Evolutionary conservation across 805 yeast genomes (phyloP).

Genomic region (Sungouiozyma ichnusensis): DNA sequence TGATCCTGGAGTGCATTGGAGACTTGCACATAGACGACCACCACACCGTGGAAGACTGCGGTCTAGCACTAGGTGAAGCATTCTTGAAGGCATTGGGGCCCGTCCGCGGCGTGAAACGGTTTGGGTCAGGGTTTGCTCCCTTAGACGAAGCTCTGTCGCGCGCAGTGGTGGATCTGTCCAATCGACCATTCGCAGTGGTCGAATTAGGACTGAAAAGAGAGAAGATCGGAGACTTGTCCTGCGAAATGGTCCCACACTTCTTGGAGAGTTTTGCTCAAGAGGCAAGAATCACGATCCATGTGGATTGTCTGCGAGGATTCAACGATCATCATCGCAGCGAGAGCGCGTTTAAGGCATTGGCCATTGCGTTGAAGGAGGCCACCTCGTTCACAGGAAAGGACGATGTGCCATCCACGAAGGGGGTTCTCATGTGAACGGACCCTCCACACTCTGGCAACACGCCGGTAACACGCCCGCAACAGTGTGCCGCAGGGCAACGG

Average conservation of each 20-base stretch:
- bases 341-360: slow-evolving; percentile 92
- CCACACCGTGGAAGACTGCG: slow-evolving; percentile 93
- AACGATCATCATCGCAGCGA: slow-evolving; percentile 97
- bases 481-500: too few relatives aligned
- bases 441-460: not conserved
- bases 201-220: slow-evolving; percentile 88
- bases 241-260: slow-evolving; percentile 98
- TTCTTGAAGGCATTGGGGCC: slow-evolving; percentile 85
- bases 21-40: slow-evolving; percentile 96
- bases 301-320: slow-evolving; percentile 85
- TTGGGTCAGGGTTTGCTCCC: slow-evolving; percentile 91
- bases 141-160: slow-evolving; percentile 91
- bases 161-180: slow-evolving; percentile 92
- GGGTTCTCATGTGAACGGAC: slow-evolving; percentile 55
- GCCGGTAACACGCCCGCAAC: not conserved
- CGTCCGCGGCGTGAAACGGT: slow-evolving; percentile 82
- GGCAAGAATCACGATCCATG: slow-evolving; percentile 85
- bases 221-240: slow-evolving; percentile 80
- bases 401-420: slow-evolving; percentile 94
- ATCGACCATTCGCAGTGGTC: slow-evolving; percentile 83
- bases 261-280: slow-evolving; percentile 88
- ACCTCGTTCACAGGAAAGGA: slow-evolving; percentile 70
- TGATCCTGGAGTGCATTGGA: slow-evolving; percentile 81
- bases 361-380: slow-evolving; percentile 85
- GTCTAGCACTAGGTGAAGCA: slow-evolving; percentile 82